Evolutionary conservation across 2,329 filamentous ascomycete genomes (phyloP), one percentile per base, ranked within the genome.

Genomic region (Ophiostoma quercus): DNA sequence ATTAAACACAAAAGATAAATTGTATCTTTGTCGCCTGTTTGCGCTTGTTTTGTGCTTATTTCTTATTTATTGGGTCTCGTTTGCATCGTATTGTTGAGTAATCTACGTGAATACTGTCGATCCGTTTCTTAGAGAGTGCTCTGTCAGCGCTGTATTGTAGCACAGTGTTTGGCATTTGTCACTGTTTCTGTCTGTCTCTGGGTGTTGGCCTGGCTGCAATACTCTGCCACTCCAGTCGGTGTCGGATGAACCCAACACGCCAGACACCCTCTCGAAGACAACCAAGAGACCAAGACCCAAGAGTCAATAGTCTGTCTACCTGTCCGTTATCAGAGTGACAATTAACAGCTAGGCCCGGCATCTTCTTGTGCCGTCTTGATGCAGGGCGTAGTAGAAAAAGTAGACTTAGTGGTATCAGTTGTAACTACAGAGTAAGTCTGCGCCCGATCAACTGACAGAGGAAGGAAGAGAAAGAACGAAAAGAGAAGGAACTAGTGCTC

Each of bases 41-140:
- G 60, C 60, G 25, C 60, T 63, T 63, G 51, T 57, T 57, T 57
- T 57, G 51, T 5, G 32, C 25, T 29, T 29, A 29, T 29, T 62
- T 32, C 62, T 65, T 65, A 65, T 39, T 65, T 65, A 62, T 19
- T 32, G 57, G 57, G 57, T 62, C 57, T 62, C 57, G 57, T 57
- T 25, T 62, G 32, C 16, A 32, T 62, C 57, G 57, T 62, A 62
- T 62, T 32, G 57, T 62, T 32, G n/a, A 62, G 57, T 62, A 25
- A 57, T 57, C 51, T 57, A 4, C 22, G n/a, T 22, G 14, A 8
- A 19, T 51, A 51, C 19, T 57, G 51, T 25, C 51, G 51, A 29
- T 29, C 25, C 25, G 25, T 29, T 29, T 29, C 25, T 29, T 29
- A 29, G 25, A 29, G 25, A 29, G 25, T 29, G 25, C 25, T 29